Conservation (phyloP, 2,329 filamentous ascomycete genomes). For the Xylariaceae sp. region DNA sequence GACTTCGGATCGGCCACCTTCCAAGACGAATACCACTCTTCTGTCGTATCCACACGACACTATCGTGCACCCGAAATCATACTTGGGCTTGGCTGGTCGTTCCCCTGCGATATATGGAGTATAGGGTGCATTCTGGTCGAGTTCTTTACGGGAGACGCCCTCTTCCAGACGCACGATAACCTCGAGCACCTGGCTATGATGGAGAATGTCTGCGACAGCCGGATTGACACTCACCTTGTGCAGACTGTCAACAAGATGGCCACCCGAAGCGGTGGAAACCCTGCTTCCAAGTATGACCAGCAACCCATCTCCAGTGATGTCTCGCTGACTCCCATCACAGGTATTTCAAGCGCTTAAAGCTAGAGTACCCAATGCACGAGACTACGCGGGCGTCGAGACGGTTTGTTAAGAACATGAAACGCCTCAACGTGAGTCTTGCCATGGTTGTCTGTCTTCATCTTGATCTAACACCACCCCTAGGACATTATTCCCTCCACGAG, state of each 20-base stretch:
- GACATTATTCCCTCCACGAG: slow-evolving; percentile 57
- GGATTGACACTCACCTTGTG: slow-evolving; percentile 53
- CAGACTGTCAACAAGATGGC: slow-evolving; percentile 49
- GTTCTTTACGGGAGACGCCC: slow-evolving; percentile 62
- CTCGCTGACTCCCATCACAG: slow-evolving; percentile 32
- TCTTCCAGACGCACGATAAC: slow-evolving; percentile 68
- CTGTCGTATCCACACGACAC: slow-evolving; percentile 62
- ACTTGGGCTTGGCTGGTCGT: slow-evolving; percentile 63
- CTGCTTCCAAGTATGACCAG: slow-evolving; percentile 51
- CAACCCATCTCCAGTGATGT: not conserved
- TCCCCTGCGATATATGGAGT: slow-evolving; percentile 66
- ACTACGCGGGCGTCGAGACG: slow-evolving; percentile 57
- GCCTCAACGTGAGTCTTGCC: slow-evolving; percentile 44
- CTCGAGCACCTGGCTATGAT: slow-evolving; percentile 70
- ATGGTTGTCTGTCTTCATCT: not conserved
- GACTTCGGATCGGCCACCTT: slow-evolving; percentile 68
- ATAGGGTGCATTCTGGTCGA: slow-evolving; percentile 67
- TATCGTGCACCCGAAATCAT: slow-evolving; percentile 67
- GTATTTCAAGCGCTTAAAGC: slow-evolving; percentile 58
- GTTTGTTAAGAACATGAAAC: slow-evolving; percentile 68
- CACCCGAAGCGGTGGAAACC: slow-evolving; percentile 49
- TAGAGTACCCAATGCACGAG: slow-evolving; percentile 58
- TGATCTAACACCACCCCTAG: slow-evolving; percentile 30
- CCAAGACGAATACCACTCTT: slow-evolving; percentile 66
- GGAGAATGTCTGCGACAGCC: slow-evolving; percentile 56